Base-by-base conservation (phyloP, 2,329 filamentous ascomycete species). In the Arthroderma uncinatum region DNA sequence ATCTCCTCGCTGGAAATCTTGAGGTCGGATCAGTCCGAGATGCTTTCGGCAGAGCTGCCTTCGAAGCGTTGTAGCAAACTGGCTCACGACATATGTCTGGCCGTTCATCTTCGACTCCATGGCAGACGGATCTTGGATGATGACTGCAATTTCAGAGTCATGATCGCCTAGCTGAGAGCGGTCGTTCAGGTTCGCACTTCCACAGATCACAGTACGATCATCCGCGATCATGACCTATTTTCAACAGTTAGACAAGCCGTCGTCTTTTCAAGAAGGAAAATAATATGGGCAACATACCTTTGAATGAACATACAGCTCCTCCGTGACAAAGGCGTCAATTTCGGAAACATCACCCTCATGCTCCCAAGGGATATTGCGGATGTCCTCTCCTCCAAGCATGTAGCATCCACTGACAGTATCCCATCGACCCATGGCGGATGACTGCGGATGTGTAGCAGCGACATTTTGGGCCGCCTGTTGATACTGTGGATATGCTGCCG, bases 261-360 rank as follows among this genome's bases (percentile, higher is more conserved):
- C 8, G 33, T 23, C 48, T n/a, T 21, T 6, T 14, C 21, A 8
- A 23, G 39, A 42, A 21, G 7, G 10, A 3, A 19, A 39, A 54
- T 21, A 39, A 10, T 37, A 19, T 23, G 34, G 30, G n/a, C 19
- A 16, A 37, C 44, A 37, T 56, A 56, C 79, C 74, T 97, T 98
- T 28, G 84, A 87, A 70, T 98, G 93, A 52, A 97, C 85, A 69
- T 98, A 98, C 1, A 97, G 80, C 71, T 98, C 92, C 69, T 98
- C 93, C 68, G 95, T 77, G 76, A 97, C 85, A 77, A 93, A 94
- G 68, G 94, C 89, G 56, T 86, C 80, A 58, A 90, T 86, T 70
- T 97, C 93, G 1, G 82, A 81, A 63, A 92, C 81, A 0, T 82
- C 74, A 2, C 86, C 74, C 33, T 71, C 73, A 14, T 87, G 86